These are phyloP conservation scores for Stemphylium beticola DNA, from an alignment of 2,329 filamentous ascomycete genomes.

Conservation along the genomic window DNA sequence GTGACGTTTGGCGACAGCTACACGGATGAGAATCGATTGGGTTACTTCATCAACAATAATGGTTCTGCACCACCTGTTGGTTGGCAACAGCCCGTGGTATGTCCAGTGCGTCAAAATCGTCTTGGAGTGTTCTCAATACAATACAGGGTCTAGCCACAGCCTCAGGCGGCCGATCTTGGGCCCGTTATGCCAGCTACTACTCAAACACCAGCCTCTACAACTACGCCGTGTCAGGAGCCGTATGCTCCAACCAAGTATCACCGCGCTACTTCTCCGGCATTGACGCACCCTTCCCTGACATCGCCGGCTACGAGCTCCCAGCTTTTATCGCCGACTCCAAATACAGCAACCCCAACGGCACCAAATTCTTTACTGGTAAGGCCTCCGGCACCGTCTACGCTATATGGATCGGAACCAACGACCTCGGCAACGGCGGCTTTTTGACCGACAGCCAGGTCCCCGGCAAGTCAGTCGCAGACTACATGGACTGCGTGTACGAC, in stretches of 20 bases:
- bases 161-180: conserved; percentile 72
- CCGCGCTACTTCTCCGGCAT: conserved; percentile 61
- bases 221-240: conserved; percentile 75
- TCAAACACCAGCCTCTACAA: conserved; percentile 64
- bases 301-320: conserved; percentile 54
- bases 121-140: conserved; percentile 3
- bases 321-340: conserved; percentile 55
- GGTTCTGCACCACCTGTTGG: conserved; percentile 69
- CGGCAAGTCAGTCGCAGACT: conserved; percentile 67
- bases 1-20: conserved; percentile 79
- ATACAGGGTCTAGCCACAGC: conserved; percentile 59
- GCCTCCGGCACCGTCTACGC: conserved; percentile 71
- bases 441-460: conserved; percentile 67
- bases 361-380: conserved; percentile 53
- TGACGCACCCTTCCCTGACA: conserved; percentile 64
- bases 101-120: neutral
- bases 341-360: conserved; percentile 43
- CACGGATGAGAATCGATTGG: conserved; percentile 72
- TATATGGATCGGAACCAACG: conserved; percentile 84
- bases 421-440: conserved; percentile 71
- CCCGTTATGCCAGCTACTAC: conserved; percentile 67
- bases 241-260: conserved; percentile 73
- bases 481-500: conserved; percentile 71
- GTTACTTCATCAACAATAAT: conserved; percentile 65
- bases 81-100: conserved; percentile 56